Evolutionary conservation across 306 rosid species (phyloP).

Genomic region (Vachellia pachyceras): DNA sequence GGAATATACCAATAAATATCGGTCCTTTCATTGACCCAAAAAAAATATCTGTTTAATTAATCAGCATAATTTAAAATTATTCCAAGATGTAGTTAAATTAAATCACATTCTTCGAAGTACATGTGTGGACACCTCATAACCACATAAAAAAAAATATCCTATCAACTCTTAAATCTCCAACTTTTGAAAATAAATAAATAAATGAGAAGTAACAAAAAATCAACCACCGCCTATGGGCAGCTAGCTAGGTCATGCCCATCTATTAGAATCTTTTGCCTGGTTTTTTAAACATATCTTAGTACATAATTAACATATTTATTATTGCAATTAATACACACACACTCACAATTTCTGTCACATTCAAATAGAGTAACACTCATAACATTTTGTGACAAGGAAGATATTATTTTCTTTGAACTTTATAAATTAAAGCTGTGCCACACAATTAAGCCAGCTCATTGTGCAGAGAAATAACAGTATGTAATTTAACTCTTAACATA

Average conservation of each 20-base stretch:
- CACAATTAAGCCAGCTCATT: slow-evolving; percentile 19
- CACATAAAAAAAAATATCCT: not conserved
- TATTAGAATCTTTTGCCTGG: not conserved
- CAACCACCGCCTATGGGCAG: slow-evolving; percentile 1
- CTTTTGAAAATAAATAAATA: not conserved
- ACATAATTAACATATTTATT: not conserved
- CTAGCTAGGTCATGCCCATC: not conserved
- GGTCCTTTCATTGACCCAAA: not conserved
- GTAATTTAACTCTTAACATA: slow-evolving; percentile 4
- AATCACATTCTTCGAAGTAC: not conserved
- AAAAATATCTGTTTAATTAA: not conserved
- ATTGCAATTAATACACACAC: not conserved
- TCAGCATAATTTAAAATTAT: not conserved
- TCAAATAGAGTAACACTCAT: not conserved
- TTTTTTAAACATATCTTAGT: not conserved
- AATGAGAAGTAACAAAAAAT: not conserved
- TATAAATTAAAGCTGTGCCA: not conserved
- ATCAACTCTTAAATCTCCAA: not conserved
- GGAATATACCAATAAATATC: not conserved
- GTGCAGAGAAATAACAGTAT: not conserved
- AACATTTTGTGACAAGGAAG: not conserved
- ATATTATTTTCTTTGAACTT: not conserved
- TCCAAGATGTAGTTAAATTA: not conserved
- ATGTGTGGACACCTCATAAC: slow-evolving; percentile 2
- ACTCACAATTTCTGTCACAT: not conserved